Conservation (phyloP, 208 protist species). For the Crithidia thermophila region DNA sequence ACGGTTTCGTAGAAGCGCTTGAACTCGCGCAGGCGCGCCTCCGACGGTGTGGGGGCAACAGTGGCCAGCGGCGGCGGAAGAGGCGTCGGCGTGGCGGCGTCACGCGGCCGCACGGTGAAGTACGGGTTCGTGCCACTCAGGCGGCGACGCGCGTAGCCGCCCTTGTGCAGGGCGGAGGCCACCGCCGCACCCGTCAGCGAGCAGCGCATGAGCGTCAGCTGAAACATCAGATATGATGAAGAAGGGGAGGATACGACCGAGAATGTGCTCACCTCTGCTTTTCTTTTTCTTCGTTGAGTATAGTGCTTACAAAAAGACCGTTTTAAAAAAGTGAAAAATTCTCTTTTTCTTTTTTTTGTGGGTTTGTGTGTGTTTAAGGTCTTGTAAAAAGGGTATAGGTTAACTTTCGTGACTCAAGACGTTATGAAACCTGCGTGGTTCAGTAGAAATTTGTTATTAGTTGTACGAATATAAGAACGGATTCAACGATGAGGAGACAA, state of each 20-base stretch:
- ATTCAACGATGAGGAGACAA: no score
- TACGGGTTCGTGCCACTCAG: constrained; percentile 6
- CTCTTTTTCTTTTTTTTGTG: no score
- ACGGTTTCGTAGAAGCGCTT: constrained; percentile 36
- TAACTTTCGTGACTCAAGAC: no score
- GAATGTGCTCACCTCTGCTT: no score
- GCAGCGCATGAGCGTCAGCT: constrained; percentile 11
- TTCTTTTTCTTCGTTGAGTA: no score
- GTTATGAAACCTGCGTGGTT: no score
- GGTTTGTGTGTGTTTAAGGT: no score
- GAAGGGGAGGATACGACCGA: not conserved
- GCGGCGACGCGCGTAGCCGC: not conserved
- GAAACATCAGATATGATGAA: constrained; percentile 9
- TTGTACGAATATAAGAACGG: no score
- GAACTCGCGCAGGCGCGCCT: constrained; percentile 23
- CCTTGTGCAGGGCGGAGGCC: constrained; percentile 3
- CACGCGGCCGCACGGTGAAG: constrained; percentile 20
- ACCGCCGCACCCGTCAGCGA: constrained; percentile 9
- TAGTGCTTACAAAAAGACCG: no score
- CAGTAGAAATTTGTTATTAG: no score
- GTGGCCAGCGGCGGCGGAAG: not conserved
- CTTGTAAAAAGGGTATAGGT: no score
- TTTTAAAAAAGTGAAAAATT: no score
- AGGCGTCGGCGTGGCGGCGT: not conserved
- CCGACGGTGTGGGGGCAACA: constrained; percentile 3